Conservation (phyloP, 2,329 filamentous ascomycete species). For the Fusarium duplospermum region DNA sequence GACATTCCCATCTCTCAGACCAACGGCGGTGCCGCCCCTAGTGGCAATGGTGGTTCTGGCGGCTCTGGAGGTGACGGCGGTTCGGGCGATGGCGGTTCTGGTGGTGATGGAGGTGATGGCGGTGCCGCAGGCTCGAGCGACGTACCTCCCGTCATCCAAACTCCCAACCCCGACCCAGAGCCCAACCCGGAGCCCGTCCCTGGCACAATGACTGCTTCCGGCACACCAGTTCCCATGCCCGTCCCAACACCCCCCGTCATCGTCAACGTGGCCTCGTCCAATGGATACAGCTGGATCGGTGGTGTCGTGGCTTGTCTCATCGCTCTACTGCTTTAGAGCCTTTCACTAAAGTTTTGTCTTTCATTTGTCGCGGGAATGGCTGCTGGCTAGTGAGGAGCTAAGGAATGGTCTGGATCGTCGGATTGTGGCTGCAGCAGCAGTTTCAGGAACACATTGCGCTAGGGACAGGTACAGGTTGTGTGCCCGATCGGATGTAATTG, state of each 20-base stretch:
- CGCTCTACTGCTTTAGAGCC: constrained; percentile 31
- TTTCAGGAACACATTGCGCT: constrained; percentile 2
- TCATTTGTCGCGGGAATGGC: neutral
- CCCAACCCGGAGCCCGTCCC: neutral
- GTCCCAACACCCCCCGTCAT: constrained; percentile 22
- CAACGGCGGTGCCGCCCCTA: neutral
- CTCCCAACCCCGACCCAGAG: neutral
- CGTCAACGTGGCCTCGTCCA: constrained; percentile 29
- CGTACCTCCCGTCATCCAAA: constrained; percentile 2
- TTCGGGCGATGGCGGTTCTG: neutral
- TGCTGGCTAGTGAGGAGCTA: neutral
- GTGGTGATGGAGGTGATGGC: neutral
- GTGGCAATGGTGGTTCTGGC: neutral
- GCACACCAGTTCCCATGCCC: constrained; percentile 8
- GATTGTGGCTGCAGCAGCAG: neutral
- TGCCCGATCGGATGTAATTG: constrained; percentile 23
- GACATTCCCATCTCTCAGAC: neutral
- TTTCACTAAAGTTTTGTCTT: neutral
- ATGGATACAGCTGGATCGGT: constrained; percentile 30
- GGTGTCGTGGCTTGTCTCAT: constrained; percentile 38
- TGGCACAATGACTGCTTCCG: neutral
- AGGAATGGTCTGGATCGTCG: neutral
- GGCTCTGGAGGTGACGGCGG: neutral
- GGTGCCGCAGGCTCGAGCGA: neutral
- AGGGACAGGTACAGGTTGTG: neutral